Base-by-base conservation (phyloP, 148 eudicot species). In the Cornus kousa region DNA sequence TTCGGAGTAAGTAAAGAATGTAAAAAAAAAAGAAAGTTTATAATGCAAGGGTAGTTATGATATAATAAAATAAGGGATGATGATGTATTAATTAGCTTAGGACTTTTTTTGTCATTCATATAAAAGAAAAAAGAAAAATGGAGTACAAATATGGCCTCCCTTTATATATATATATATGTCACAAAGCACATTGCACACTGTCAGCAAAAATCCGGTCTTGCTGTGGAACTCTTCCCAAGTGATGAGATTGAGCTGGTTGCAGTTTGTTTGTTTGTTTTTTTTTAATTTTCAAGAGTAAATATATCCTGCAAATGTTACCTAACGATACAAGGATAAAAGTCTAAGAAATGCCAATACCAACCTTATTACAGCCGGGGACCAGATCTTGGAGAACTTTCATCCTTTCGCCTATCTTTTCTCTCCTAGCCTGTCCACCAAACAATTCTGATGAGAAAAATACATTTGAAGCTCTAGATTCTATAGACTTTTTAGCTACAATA, bases 331-430 rank as follows among this genome's bases (percentile, higher is more conserved):
- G 22, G 64, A 12, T 20, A 73, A 46, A 1, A 16, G 53, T 5
- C 22, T 46, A 53, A 46, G 35, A 87, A 40, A 33, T 9, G 31
- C 23, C 19, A 24, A 78, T 32, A 57, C 74, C 35, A 78, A 87
- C 97, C 94, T 94, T 94, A 78, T 90, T 92, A 83, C 98, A 94
- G 1, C 94, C 93, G 55, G 98, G 98, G 71, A 94, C 98, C 76
- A 92, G 86, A 81, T 94, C 98, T 82, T 94, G 98, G 40, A 94
- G 91, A 84, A 88, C 84, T 83, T 88, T 92, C 98, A 94, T 94
- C 84, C 98, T 88, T 81, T 94, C 97, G 60, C 97, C 90, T 20
- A 94, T 94, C 89, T 94, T 94, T 72, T 94, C 98, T 84, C 98
- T 88, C 88, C 98, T 92, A 28, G 97, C 98, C 98, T 94, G 89